Evolutionary conservation across 495 filamentous ascomycete species (phyloP), one percentile per base, ranked within the genome.

Genomic region (Neurospora sp.): DNA sequence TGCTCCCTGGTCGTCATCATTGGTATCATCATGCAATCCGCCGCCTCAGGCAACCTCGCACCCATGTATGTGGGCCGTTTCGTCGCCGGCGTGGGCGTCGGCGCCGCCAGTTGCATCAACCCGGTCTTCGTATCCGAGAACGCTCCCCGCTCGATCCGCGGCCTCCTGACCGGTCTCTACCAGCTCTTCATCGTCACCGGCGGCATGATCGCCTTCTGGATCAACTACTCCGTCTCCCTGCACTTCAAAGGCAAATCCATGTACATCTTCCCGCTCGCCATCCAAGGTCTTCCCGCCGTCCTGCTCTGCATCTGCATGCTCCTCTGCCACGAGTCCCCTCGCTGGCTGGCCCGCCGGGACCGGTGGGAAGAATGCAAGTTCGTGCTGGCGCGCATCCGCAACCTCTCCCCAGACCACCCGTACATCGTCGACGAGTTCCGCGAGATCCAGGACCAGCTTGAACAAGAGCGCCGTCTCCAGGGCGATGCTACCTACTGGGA

Each of bases 281-380:
- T 91, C 76, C 91, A 93, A 77, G 87, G 83, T 9, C 82, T 94
- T 0, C 90, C 91, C 1, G 89, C 90, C 35, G 65, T 78, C 53
- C 83, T 89, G 40, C 85, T 93, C 9, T 87, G 90, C 72, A 37
- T 79, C 68, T 85, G 88, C 75, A 85, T 88, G 81, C 78, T 85
- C 59, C 82, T 82, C 37, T 87, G 84, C 79, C 89, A 91, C 61
- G 91, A 93, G 76, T 91, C 89, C 4, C 91, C 91, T 7, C 86
- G 91, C 41, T 93, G 88, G 85, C 86, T 93, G 18, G 91, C 91
- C 9, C 87, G 88, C 69, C 85, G 87, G 75, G 91, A 92, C 77
- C 84, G 87, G 40, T 92, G 91, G 90, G 91, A 93, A 76, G 86
- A 89, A 45, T 88, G 90, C 18, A 86, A 85, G 70, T 72, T 70